A percentile compares a stretch with the other conserved stretches of the same genome.
These are phyloP conservation scores for Sporothrix luriei DNA, from an alignment of 2,329 filamentous ascomycete genomes.

Conservation along the genomic window DNA sequence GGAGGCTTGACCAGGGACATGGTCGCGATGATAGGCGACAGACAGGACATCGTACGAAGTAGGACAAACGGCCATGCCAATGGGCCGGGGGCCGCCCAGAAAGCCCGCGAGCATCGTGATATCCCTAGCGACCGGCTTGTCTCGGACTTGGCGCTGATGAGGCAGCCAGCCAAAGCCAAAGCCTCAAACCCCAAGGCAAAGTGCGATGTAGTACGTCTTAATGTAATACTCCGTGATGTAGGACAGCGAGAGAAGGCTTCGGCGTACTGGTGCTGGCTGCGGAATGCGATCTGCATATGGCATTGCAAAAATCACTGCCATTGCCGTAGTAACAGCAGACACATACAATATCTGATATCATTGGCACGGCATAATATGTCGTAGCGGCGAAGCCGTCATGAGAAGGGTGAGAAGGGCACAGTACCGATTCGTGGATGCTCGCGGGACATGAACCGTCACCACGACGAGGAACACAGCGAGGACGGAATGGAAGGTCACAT, in stretches of 20 bases:
- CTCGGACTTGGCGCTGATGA: conserved; percentile 27
- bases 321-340: conserved; percentile 17
- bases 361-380: background rate
- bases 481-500: conserved; percentile 11
- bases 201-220: too few species aligned
- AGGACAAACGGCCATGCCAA: background rate
- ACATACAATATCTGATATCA: background rate
- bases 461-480: background rate
- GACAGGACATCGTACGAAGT: background rate
- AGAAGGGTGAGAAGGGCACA: background rate
- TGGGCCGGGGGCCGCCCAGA: background rate
- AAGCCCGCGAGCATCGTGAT: background rate
- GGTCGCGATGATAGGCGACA: conserved; percentile 3
- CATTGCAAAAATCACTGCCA: background rate
- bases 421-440: background rate
- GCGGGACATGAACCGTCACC: background rate
- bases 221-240: conserved; percentile 2
- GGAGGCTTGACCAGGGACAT: conserved; percentile 5
- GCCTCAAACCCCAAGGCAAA: too few species aligned
- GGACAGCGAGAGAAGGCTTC: background rate
- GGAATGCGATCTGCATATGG: conserved; percentile 11
- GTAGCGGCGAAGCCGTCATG: too few species aligned
- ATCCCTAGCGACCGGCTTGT: conserved; percentile 10
- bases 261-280: background rate
- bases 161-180: background rate